A percentile compares a stretch with the other conserved stretches of the same genome.
Conservation (phyloP, 352 stramenopile species). For the Proteromonas lacertae region DNA sequence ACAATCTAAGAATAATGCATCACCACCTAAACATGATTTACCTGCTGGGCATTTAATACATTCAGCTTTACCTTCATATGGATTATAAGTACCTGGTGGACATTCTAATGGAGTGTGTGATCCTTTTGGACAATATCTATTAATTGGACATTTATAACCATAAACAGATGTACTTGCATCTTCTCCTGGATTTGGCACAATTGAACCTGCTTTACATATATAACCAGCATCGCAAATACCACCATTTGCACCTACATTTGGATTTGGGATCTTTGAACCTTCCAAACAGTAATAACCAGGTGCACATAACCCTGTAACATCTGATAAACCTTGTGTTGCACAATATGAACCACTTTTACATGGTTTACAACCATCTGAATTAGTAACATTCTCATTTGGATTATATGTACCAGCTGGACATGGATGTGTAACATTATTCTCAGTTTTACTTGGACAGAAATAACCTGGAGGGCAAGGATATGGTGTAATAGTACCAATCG, state of each 20-base stretch:
- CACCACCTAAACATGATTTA: too few species aligned
- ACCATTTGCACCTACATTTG: conserved; percentile 6
- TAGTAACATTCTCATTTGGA: too few species aligned
- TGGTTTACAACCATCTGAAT: too few species aligned
- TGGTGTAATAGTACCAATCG: background rate
- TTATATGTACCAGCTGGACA: conserved; percentile 28
- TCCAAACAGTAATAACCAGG: conserved; percentile 37
- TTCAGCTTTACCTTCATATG: conserved; percentile 22
- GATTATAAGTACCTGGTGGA: conserved; percentile 37
- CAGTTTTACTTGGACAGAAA: conserved; percentile 3
- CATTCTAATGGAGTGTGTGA: conserved; percentile 6
- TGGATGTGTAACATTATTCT: conserved; percentile 18
- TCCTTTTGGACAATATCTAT: conserved; percentile 21
- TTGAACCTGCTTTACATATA: conserved; percentile 21
- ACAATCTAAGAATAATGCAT: too few species aligned
- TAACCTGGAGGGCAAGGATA: conserved; percentile 16
- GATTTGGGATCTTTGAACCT: conserved; percentile 16
- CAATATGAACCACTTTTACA: too few species aligned
- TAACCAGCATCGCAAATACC: conserved; percentile 34
- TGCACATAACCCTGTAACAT: conserved; percentile 23
- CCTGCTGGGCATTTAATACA: too few species aligned
- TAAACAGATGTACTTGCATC: too few species aligned
- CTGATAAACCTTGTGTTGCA: conserved; percentile 9
- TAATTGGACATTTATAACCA: conserved; percentile 21
- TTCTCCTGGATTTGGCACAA: background rate